A percentile compares a stretch with the other conserved stretches of the same genome.
Evolutionary conservation across 306 rosid species (phyloP).

Genomic region (Datisca glomerata): DNA sequence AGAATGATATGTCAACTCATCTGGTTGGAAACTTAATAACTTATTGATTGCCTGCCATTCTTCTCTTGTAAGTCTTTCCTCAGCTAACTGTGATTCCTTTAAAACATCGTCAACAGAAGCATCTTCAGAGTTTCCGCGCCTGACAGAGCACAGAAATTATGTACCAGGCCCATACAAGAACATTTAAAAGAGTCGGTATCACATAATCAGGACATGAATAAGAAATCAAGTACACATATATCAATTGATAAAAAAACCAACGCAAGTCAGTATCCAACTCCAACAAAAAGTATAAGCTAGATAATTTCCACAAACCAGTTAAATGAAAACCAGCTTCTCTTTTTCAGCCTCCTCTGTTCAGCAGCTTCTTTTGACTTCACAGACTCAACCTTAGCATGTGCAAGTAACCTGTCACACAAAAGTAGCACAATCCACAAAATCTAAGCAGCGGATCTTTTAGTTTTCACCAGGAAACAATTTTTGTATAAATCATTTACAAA

Average conservation of each 20-base stretch:
- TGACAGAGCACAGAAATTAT: slow-evolving; percentile 14
- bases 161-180: slow-evolving; percentile 6
- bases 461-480: no score
- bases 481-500: no score
- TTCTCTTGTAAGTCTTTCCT: slow-evolving; percentile 71
- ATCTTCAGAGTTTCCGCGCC: slow-evolving; percentile 51
- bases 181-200: neutral
- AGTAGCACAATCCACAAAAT: slow-evolving; percentile 9
- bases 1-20: slow-evolving; percentile 37
- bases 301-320: slow-evolving; percentile 41
- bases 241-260: no score
- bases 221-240: slow-evolving; percentile 5
- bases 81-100: slow-evolving; percentile 38
- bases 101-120: slow-evolving; percentile 35
- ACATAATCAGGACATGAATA: neutral
- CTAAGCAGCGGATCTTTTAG: no score
- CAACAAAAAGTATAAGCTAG: slow-evolving; percentile 4
- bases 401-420: slow-evolving; percentile 61
- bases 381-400: slow-evolving; percentile 91
- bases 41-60: slow-evolving; percentile 96
- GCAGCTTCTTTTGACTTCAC: slow-evolving; percentile 93
- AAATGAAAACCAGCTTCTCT: slow-evolving; percentile 84
- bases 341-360: slow-evolving; percentile 51
- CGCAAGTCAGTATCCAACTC: no score
- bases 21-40: slow-evolving; percentile 74